Conservation (phyloP, 495 filamentous ascomycete genomes). For the Penicillium paxilli region DNA sequence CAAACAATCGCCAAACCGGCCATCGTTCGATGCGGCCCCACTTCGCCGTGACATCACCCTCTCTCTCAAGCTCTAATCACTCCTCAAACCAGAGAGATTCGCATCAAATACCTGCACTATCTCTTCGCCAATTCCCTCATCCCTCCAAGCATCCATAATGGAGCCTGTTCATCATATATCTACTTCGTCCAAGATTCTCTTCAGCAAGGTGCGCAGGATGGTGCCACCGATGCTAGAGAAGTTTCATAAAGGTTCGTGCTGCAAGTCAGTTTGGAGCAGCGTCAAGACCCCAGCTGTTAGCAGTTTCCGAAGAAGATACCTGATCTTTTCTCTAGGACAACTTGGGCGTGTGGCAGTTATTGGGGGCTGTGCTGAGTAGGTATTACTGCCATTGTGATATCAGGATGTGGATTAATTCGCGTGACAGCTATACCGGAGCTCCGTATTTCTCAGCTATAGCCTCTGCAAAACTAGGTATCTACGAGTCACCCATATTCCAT, state of each 20-base stretch:
- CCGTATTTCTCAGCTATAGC: slow-evolving; percentile 99
- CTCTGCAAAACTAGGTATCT: slow-evolving; percentile 72
- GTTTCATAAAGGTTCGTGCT: slow-evolving; percentile 84
- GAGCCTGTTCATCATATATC: slow-evolving; percentile 51
- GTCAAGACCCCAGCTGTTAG: background rate
- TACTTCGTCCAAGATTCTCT: slow-evolving; percentile 65
- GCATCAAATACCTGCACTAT: background rate
- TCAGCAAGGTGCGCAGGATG: slow-evolving; percentile 83
- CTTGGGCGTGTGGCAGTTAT: slow-evolving; percentile 91
- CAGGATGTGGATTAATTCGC: slow-evolving; percentile 14
- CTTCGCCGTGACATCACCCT: slow-evolving; percentile 46
- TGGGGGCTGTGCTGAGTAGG: slow-evolving; percentile 84
- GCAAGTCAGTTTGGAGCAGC: background rate
- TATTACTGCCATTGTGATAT: slow-evolving; percentile 1
- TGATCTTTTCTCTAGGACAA: slow-evolving; percentile 63
- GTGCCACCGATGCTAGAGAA: slow-evolving; percentile 92
- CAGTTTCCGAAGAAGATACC: background rate
- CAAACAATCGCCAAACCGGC: slow-evolving; percentile 8
- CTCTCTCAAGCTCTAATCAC: slow-evolving; percentile 2
- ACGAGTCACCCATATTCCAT: background rate
- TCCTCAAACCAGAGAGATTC: slow-evolving; percentile 8
- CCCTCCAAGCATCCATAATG: slow-evolving; percentile 22
- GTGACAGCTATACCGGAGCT: slow-evolving; percentile 81
- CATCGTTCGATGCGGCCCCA: slow-evolving; percentile 28
- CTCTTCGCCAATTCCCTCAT: background rate